Conservation (phyloP, 2,329 filamentous ascomycete species). For the Cercospora sp. region DNA sequence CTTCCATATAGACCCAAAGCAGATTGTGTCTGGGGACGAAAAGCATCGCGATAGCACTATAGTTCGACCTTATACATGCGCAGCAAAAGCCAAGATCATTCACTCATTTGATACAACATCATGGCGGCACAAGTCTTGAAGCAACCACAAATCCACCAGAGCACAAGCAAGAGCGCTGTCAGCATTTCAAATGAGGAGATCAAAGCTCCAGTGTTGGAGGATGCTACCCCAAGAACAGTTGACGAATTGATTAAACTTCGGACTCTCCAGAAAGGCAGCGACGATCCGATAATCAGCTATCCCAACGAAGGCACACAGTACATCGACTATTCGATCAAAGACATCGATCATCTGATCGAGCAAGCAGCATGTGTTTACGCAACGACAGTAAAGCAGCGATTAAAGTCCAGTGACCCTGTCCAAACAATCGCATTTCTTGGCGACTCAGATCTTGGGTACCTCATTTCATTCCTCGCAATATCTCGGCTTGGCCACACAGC, state of each 20-base stretch:
- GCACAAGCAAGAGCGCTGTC: background rate
- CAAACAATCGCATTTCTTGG: constrained; percentile 52
- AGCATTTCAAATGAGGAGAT: constrained; percentile 6
- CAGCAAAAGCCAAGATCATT: background rate
- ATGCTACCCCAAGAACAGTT: constrained; percentile 21
- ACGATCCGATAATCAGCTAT: constrained; percentile 28
- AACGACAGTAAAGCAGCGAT: constrained; percentile 22
- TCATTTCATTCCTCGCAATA: constrained; percentile 54
- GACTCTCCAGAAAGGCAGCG: constrained; percentile 17
- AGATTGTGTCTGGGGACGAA: background rate
- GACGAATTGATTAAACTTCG: constrained; percentile 27
- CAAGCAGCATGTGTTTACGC: constrained; percentile 26
- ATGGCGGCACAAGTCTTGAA: background rate
- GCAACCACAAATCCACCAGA: background rate
- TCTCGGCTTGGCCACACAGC: constrained; percentile 56
- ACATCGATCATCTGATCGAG: constrained; percentile 26
- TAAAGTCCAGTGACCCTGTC: constrained; percentile 22
- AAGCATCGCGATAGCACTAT: background rate
- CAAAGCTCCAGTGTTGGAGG: constrained; percentile 15
- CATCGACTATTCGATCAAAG: constrained; percentile 25
- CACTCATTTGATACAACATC: background rate
- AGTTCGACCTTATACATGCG: background rate
- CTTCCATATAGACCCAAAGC: constrained; percentile 1
- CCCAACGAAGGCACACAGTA: constrained; percentile 27
- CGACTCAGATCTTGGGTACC: constrained; percentile 55